Conservation (phyloP, 1,284 basidiomycete genomes). For the Takashimella koratensis region DNA sequence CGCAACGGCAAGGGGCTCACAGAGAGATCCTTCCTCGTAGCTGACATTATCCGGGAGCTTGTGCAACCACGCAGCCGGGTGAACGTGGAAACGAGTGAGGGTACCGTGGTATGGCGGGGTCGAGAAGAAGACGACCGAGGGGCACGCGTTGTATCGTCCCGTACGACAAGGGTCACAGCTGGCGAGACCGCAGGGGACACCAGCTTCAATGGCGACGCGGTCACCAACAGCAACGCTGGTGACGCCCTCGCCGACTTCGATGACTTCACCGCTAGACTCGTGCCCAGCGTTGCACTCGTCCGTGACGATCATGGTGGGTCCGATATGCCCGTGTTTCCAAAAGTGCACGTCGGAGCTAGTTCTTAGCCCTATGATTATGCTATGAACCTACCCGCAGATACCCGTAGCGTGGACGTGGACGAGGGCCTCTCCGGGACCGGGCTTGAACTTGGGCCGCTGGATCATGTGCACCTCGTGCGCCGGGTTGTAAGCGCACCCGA, state of each 20-base stretch:
- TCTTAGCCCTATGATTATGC: too few species aligned
- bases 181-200: slow-evolving; percentile 53
- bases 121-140: slow-evolving; percentile 52
- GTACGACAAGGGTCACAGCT: slow-evolving; percentile 53
- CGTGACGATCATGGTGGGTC: slow-evolving; percentile 46
- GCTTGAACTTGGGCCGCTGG: slow-evolving; percentile 42
- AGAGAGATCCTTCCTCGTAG: slow-evolving; percentile 55
- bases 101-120: slow-evolving; percentile 54
- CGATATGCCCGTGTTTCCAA: slow-evolving; percentile 54
- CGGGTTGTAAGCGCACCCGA: slow-evolving; percentile 49
- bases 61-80: slow-evolving; percentile 57
- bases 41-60: slow-evolving; percentile 52
- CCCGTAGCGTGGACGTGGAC: slow-evolving; percentile 51
- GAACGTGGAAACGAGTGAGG: slow-evolving; percentile 53
- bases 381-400: slow-evolving; percentile 50
- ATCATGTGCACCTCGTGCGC: slow-evolving; percentile 49
- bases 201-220: slow-evolving; percentile 54
- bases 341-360: slow-evolving; percentile 54
- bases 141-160: slow-evolving; percentile 55
- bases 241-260: slow-evolving; percentile 51
- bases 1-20: slow-evolving; percentile 55
- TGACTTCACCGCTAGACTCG: slow-evolving; percentile 51
- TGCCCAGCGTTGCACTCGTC: slow-evolving; percentile 50
- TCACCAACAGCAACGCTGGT: slow-evolving; percentile 47
- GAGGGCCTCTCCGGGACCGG: slow-evolving; percentile 48